phyloP scores from a whole-genome alignment of 2,329 filamentous ascomycete species.

The Sporothrix inflata region DNA sequence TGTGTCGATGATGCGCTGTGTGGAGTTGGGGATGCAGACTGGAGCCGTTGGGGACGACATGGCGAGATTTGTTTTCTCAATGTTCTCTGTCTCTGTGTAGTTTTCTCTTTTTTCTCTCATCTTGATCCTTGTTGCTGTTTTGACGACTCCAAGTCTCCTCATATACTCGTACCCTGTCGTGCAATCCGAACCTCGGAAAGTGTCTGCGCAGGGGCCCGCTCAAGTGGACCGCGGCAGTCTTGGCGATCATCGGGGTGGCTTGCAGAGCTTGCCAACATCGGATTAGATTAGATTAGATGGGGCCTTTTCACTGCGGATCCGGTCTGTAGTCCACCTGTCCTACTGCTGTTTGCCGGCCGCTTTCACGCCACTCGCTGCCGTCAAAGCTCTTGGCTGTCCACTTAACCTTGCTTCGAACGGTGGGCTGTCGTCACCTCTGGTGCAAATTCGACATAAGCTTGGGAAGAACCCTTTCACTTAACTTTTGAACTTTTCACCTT shows the following conservation, averaged over 20 bases:
- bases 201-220: neutral
- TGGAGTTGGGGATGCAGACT: neutral
- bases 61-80: neutral
- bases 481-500: neutral
- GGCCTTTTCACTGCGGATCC: too few relatives aligned
- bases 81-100: too few relatives aligned
- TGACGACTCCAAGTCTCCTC: too few relatives aligned
- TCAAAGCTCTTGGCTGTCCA: neutral
- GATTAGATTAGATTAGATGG: constrained; percentile 27
- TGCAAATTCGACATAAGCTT: too few relatives aligned
- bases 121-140: neutral
- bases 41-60: neutral
- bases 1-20: constrained; percentile 4
- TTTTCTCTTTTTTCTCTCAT: neutral
- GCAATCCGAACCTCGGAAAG: neutral
- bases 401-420: neutral
- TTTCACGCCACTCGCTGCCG: neutral
- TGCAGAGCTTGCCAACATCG: constrained; percentile 13
- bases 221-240: neutral
- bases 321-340: neutral
- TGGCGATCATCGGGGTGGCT: neutral
- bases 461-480: too few relatives aligned
- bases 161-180: neutral
- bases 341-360: neutral
- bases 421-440: too few relatives aligned